These are phyloP conservation scores for Castanopsis chinensis DNA, from an alignment of 306 rosid species.

Conservation along the genomic window DNA sequence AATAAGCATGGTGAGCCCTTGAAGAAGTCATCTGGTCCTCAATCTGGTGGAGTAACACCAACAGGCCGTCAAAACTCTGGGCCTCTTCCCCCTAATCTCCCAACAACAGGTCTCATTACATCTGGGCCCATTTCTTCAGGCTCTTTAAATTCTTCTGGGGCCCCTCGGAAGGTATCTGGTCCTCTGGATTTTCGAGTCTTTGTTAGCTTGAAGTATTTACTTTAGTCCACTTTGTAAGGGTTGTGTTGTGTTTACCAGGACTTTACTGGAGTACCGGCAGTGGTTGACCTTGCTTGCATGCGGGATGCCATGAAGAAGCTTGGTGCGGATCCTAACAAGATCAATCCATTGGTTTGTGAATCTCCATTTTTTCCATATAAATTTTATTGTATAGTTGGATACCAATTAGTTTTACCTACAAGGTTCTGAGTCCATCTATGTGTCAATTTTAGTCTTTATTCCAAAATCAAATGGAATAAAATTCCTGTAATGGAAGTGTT, in stretches of 20 bases:
- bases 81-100: conserved; percentile 87
- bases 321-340: background rate
- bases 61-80: conserved; percentile 88
- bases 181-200: conserved; percentile 82
- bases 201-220: background rate
- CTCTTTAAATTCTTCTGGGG: conserved; percentile 89
- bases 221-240: background rate
- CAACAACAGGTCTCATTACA: conserved; percentile 91
- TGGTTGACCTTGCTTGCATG: conserved; percentile 13
- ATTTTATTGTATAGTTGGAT: background rate
- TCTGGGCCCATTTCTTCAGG: conserved; percentile 96
- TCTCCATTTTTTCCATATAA: background rate
- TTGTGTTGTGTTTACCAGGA: conserved; percentile 2
- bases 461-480: background rate
- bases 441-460: background rate
- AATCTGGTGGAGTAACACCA: conserved; percentile 80
- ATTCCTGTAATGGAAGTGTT: background rate
- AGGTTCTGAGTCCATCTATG: background rate
- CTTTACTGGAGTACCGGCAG: conserved; percentile 7
- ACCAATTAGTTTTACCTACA: background rate
- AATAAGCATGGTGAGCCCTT: conserved; percentile 96
- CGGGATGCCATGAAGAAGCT: conserved; percentile 8
- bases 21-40: conserved; percentile 96
- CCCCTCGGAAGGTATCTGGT: conserved; percentile 98
- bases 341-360: background rate